Evolutionary conservation across 164 flowering plant genomes (phyloP).

Genomic region (Aristolochia fimbriata): DNA sequence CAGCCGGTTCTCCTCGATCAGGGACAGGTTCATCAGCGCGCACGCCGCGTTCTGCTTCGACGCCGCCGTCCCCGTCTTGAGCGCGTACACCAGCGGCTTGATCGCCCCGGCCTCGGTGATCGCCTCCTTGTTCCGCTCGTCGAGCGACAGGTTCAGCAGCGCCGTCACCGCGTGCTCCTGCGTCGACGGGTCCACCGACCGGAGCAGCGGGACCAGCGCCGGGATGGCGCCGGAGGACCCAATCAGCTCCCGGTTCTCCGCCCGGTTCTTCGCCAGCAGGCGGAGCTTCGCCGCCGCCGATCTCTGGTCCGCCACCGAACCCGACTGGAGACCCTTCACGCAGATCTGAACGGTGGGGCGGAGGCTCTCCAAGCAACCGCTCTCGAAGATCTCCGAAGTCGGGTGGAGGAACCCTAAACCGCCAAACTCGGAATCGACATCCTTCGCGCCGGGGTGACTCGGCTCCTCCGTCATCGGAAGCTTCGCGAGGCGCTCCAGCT

Average conservation of each 20-base stretch:
- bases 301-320: constrained; percentile 47
- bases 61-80: constrained; percentile 81
- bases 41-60: constrained; percentile 98
- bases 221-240: constrained; percentile 86
- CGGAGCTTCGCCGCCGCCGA: constrained; percentile 82
- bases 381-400: constrained; percentile 47
- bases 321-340: constrained; percentile 48
- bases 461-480: constrained; percentile 31
- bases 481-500: constrained; percentile 66
- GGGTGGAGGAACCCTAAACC: constrained; percentile 9
- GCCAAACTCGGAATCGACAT: constrained; percentile 11
- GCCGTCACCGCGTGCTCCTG: constrained; percentile 96
- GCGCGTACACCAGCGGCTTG: constrained; percentile 67
- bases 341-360: constrained; percentile 70
- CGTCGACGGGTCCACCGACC: constrained; percentile 65
- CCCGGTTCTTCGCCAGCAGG: constrained; percentile 74
- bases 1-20: constrained; percentile 71
- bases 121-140: constrained; percentile 40
- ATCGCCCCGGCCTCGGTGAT: constrained; percentile 56
- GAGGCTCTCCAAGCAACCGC: constrained; percentile 68
- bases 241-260: constrained; percentile 77
- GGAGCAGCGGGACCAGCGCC: constrained; percentile 59
- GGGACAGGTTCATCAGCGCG: constrained; percentile 62
- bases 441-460: background rate
- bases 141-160: constrained; percentile 71